Evolutionary conservation across 164 flowering plant species (phyloP).

Genomic region (Paratinospora sagittata): DNA sequence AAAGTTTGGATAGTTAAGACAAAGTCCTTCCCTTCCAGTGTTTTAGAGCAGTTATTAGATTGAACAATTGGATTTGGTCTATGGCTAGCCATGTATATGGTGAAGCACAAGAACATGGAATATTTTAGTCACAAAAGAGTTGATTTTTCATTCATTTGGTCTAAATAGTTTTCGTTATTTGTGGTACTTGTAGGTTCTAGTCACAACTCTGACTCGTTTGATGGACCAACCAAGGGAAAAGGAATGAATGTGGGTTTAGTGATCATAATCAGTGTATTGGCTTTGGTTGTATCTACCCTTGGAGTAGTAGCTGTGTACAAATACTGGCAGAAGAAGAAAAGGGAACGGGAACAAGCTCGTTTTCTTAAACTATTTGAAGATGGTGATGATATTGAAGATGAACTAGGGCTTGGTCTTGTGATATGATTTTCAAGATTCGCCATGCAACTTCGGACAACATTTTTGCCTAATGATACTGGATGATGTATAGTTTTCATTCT

Average conservation of each 20-base stretch:
- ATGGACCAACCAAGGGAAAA: slow-evolving; percentile 6
- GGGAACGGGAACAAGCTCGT: slow-evolving; percentile 80
- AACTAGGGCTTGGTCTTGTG: slow-evolving; percentile 52
- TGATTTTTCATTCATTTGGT: background rate
- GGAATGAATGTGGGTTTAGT: slow-evolving; percentile 31
- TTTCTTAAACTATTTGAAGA: slow-evolving; percentile 89
- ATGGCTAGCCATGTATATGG: background rate
- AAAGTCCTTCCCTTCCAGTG: too few relatives aligned
- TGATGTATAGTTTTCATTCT: background rate
- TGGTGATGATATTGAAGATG: slow-evolving; percentile 88
- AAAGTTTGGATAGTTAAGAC: too few relatives aligned
- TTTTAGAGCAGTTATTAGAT: too few relatives aligned
- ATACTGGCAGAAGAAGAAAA: slow-evolving; percentile 71
- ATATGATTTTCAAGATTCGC: slow-evolving; percentile 17
- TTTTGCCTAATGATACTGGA: background rate
- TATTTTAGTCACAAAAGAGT: background rate
- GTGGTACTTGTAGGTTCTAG: slow-evolving; percentile 25
- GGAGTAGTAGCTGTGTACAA: slow-evolving; percentile 43
- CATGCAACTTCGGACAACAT: background rate
- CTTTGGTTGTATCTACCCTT: slow-evolving; percentile 24
- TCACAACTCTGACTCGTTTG: slow-evolving; percentile 1
- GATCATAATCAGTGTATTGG: slow-evolving; percentile 31
- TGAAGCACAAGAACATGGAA: background rate
- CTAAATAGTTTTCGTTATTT: background rate
- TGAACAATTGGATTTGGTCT: too few relatives aligned